Percentiles rank a stretch among this genome's conserved stretches.
phyloP scores from a whole-genome alignment of 345 rosid species.

The Salix brachista region DNA sequence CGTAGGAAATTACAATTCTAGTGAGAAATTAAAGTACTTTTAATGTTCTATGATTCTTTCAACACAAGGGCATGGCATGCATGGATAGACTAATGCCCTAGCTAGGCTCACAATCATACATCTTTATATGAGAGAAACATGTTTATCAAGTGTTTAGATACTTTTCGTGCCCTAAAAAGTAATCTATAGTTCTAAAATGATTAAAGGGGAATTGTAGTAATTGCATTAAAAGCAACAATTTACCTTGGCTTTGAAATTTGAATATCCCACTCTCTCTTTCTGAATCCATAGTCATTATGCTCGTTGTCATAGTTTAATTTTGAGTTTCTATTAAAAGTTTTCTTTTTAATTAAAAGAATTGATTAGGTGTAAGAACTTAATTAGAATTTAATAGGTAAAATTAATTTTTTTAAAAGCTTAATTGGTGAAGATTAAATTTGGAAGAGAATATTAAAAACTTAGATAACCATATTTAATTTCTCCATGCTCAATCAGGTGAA shows the following conservation, averaged over 20 bases:
- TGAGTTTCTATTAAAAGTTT: too few species aligned
- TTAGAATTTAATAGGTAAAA: too few species aligned
- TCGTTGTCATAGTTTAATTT: conserved; percentile 5
- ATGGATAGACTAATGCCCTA: conserved; percentile 18
- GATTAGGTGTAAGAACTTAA: too few species aligned
- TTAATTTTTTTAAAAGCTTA: too few species aligned
- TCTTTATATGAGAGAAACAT: conserved; percentile 24
- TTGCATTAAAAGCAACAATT: conserved; percentile 46
- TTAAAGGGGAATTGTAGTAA: conserved; percentile 39
- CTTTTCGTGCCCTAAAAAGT: background rate
- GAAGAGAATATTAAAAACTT: too few species aligned
- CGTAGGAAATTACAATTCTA: too few species aligned
- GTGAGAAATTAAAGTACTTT: background rate
- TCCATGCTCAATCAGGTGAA: too few species aligned
- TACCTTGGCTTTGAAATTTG: conserved; percentile 50
- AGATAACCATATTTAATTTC: too few species aligned
- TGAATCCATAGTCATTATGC: conserved; percentile 40
- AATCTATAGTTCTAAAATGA: conserved; percentile 14
- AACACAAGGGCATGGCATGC: conserved; percentile 33
- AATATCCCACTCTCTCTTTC: conserved; percentile 23
- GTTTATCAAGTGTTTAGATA: conserved; percentile 20
- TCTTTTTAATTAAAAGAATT: too few species aligned
- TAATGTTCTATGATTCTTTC: conserved; percentile 20
- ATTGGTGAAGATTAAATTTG: too few species aligned
- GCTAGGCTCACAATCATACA: conserved; percentile 17